Evolutionary conservation across 148 eudicot genomes (phyloP), one percentile per base, ranked within the genome.

Genomic region (Suaeda aralocaspica): DNA sequence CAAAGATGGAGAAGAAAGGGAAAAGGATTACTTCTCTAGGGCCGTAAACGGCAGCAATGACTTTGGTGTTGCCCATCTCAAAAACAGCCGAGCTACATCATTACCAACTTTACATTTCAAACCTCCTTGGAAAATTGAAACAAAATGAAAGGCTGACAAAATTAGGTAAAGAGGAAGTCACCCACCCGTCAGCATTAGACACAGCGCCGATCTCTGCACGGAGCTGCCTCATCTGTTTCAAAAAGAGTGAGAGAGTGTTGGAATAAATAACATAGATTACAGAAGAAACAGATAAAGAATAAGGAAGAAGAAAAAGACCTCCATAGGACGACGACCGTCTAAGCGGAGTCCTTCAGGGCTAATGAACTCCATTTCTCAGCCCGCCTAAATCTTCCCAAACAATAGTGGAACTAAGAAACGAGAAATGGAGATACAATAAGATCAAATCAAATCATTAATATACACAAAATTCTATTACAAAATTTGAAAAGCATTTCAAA

Each of bases 31-130:
- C 98, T 95, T 93, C 98, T 77, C 96, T 86, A 11, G 98, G 98
- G 56, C 96, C 98, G 71, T 93, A 90, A 21, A 93, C 95, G 5
- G 96, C 96, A 64, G 96, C 98, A 77, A 93, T 90, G 52, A 93
- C 98, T 80, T 90, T 93, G 33, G 98, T 93, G 73, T 93, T 93
- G 31, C 96, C 98, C 98, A 93, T 93, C 76, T 93, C 95, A 59
- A 93, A 93, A 69, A 85, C 82, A 67, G 96, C 92, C 31, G 98
- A 92, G 64, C 98, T 92, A 77, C 80, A 83, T 74, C 36, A 36
- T 3, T 33, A 42, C 19, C 61, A 64, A 25, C 33, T 45, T 7
- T 36, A 74, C 18, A 36, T 36, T 36, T 36, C 8, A 4, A 36
- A 3, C 41, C 41, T 36, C 41, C 41, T 3, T 36, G 41, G 41